Conservation (phyloP, 2,329 filamentous ascomycete species). For the Clarireedia paspali region DNA sequence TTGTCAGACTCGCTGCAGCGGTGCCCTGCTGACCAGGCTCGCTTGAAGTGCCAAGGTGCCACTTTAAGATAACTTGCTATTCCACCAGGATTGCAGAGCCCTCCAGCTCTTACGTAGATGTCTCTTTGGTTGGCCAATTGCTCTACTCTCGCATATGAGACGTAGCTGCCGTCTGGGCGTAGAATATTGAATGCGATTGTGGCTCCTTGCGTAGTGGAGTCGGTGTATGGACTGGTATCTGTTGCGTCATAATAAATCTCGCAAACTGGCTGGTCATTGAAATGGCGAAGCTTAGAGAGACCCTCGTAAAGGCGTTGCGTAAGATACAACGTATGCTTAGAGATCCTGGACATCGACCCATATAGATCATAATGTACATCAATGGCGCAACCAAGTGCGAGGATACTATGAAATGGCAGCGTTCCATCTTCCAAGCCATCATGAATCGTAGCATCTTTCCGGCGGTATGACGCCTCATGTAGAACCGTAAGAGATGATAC, state of each 20-base stretch:
- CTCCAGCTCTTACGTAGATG: conserved; percentile 80
- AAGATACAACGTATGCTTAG: conserved; percentile 62
- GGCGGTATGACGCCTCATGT: conserved; percentile 74
- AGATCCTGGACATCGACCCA: conserved; percentile 59
- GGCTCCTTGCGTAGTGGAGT: conserved; percentile 48
- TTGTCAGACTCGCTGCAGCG: conserved; percentile 80
- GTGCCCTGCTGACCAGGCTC: conserved; percentile 76
- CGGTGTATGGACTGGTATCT: conserved; percentile 23
- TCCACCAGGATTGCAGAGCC: conserved; percentile 85
- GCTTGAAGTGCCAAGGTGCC: conserved; percentile 71
- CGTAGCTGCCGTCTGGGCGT: conserved; percentile 61
- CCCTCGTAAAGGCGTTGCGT: conserved; percentile 48
- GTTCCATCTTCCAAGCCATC: conserved; percentile 85
- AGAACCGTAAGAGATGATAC: conserved; percentile 77
- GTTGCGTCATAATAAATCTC: conserved; percentile 27
- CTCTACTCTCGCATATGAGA: conserved; percentile 75
- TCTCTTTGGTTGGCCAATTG: conserved; percentile 72
- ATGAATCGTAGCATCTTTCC: conserved; percentile 65
- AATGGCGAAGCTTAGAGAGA: conserved; percentile 55
- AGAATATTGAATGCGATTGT: conserved; percentile 77
- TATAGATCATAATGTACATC: conserved; percentile 62
- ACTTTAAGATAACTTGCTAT: conserved; percentile 64
- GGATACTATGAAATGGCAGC: conserved; percentile 79
- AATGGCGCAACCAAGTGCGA: conserved; percentile 71
- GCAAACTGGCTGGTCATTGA: conserved; percentile 41